Evolutionary conservation across 345 rosid species (phyloP).

Genomic region (Gossypium arboreum): DNA sequence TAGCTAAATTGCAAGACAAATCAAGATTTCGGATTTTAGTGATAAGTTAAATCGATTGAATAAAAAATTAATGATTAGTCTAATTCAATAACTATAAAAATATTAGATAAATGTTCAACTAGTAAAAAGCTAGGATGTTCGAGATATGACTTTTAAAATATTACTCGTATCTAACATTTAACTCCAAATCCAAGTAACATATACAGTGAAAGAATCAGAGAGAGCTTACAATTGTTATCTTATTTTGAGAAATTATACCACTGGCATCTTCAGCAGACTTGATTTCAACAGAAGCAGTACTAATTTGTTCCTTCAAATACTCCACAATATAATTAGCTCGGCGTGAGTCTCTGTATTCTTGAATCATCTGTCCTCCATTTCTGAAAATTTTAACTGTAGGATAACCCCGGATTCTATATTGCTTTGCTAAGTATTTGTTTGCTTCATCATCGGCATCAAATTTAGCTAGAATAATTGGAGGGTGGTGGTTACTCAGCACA

Average conservation of each 20-base stretch:
- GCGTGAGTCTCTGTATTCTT: conserved; percentile 93
- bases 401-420: conserved; percentile 67
- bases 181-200: too few relatives aligned
- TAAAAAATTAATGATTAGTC: too few relatives aligned
- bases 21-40: too few relatives aligned
- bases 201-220: too few relatives aligned
- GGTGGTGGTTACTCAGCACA: conserved; percentile 54
- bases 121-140: too few relatives aligned
- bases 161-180: too few relatives aligned
- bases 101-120: too few relatives aligned
- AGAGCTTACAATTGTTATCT: conserved; percentile 58
- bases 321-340: conserved; percentile 79
- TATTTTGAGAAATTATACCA: conserved; percentile 52
- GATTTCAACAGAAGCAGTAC: conserved; percentile 84
- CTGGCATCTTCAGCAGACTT: conserved; percentile 58
- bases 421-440: conserved; percentile 57
- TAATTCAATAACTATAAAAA: too few relatives aligned
- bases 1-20: too few relatives aligned
- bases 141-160: too few relatives aligned
- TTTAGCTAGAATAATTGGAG: conserved; percentile 69
- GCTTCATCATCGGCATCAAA: conserved; percentile 76
- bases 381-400: conserved; percentile 84
- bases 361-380: conserved; percentile 67
- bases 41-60: too few relatives aligned
- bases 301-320: conserved; percentile 80